Percentiles rank a stretch among this genome's conserved stretches.
phyloP scores from a whole-genome alignment of 805 yeast genomes.

The Pichia manshurica region DNA sequence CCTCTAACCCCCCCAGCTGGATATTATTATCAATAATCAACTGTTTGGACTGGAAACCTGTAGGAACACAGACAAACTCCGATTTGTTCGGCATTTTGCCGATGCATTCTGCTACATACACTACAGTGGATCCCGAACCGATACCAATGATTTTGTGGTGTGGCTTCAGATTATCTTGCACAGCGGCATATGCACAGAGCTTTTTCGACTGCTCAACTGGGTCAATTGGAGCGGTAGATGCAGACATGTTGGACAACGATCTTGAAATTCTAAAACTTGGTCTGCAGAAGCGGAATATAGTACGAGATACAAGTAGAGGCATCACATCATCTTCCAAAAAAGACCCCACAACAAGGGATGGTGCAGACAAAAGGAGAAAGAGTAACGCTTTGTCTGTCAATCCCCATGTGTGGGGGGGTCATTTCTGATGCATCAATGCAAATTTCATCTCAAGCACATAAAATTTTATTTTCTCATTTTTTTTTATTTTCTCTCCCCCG shows the following conservation, averaged over 20 bases:
- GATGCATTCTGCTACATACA: constrained; percentile 92
- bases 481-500: too few relatives aligned
- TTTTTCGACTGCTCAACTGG: constrained; percentile 79
- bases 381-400: too few relatives aligned
- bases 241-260: constrained; percentile 4
- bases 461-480: too few relatives aligned
- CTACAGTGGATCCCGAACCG: constrained; percentile 96
- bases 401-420: too few relatives aligned
- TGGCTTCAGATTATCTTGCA: constrained; percentile 74
- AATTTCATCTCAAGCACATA: too few relatives aligned
- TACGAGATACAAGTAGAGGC: too few relatives aligned
- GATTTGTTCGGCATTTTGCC: constrained; percentile 57
- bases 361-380: too few relatives aligned
- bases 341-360: too few relatives aligned
- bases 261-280: too few relatives aligned
- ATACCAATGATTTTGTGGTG: constrained; percentile 76
- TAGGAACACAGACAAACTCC: constrained; percentile 77
- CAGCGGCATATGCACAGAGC: constrained; percentile 86
- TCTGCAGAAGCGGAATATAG: too few relatives aligned
- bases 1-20: constrained; percentile 74
- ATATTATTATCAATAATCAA: constrained; percentile 79
- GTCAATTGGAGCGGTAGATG: constrained; percentile 17
- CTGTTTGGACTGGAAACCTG: constrained; percentile 93
- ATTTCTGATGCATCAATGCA: too few relatives aligned
- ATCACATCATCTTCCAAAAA: too few relatives aligned